phyloP scores from a whole-genome alignment of 2,329 filamentous ascomycete genomes.

The Diaporthe destruens region DNA sequence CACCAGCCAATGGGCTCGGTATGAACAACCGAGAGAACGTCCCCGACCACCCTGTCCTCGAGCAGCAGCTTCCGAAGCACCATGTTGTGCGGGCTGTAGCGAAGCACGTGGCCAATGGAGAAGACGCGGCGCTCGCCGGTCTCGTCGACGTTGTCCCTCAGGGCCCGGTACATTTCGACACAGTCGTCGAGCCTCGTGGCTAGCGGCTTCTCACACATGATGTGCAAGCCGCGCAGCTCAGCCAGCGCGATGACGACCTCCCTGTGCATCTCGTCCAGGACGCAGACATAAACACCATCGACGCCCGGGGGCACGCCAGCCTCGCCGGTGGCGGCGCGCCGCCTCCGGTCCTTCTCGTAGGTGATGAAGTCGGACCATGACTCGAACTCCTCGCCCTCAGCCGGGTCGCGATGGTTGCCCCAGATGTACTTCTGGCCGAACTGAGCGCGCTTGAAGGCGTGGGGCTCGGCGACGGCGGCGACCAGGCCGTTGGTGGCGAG shows the following conservation, averaged over 20 bases:
- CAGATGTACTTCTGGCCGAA: slow-evolving; percentile 83
- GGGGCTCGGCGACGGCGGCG: slow-evolving; percentile 84
- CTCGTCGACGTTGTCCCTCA: slow-evolving; percentile 55
- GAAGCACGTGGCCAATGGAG: slow-evolving; percentile 91
- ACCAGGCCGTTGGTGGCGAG: slow-evolving; percentile 76
- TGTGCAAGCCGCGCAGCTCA: slow-evolving; percentile 75
- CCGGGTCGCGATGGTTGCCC: slow-evolving; percentile 59
- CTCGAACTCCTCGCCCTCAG: slow-evolving; percentile 75
- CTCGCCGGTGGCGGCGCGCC: slow-evolving; percentile 63
- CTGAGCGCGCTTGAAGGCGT: slow-evolving; percentile 78
- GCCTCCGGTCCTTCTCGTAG: slow-evolving; percentile 76
- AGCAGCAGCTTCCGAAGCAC: slow-evolving; percentile 83
- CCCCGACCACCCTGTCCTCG: slow-evolving; percentile 81
- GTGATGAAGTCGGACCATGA: slow-evolving; percentile 82
- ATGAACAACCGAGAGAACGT: slow-evolving; percentile 88
- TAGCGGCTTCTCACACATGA: slow-evolving; percentile 96
- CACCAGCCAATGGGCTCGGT: slow-evolving; percentile 96
- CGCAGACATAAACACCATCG: slow-evolving; percentile 74
- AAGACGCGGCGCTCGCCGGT: slow-evolving; percentile 69
- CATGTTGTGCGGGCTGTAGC: slow-evolving; percentile 94
- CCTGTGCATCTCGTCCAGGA: slow-evolving; percentile 89
- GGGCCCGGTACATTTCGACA: slow-evolving; percentile 75
- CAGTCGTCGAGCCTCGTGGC: slow-evolving; percentile 85
- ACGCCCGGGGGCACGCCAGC: slow-evolving; percentile 63
- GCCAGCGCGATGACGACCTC: slow-evolving; percentile 83